These are phyloP conservation scores for Craspedostauros australis DNA, from an alignment of 108 stramenopile species.

Conservation along the genomic window DNA sequence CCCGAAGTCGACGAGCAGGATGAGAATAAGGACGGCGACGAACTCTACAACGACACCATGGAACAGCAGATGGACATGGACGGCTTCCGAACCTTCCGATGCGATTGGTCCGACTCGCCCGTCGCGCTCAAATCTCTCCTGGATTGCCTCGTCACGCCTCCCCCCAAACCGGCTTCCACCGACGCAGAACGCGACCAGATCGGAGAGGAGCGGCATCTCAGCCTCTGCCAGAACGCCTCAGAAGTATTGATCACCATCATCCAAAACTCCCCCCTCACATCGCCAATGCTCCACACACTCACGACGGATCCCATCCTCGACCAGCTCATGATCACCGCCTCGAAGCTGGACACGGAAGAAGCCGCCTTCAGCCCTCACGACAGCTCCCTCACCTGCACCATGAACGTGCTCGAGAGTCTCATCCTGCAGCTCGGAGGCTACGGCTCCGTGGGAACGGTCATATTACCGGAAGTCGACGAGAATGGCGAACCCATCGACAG, in stretches of 20 bases:
- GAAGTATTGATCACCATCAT: conserved; percentile 82
- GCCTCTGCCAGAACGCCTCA: conserved; percentile 57
- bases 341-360: conserved; percentile 18
- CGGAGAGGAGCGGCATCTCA: conserved; percentile 29
- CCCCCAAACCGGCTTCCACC: conserved; percentile 7
- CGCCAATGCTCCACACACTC: conserved; percentile 45
- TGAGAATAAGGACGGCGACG: conserved; percentile 33
- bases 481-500: conserved; percentile 2
- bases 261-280: conserved; percentile 72
- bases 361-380: conserved; percentile 56
- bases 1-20: conserved; percentile 25
- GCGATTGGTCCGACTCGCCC: conserved; percentile 57
- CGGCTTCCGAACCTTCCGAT: conserved; percentile 32
- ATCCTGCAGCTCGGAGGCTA: conserved; percentile 85
- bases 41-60: conserved; percentile 36
- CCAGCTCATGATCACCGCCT: conserved; percentile 40
- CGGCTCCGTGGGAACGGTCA: conserved; percentile 50
- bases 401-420: conserved; percentile 80
- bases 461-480: conserved; percentile 11
- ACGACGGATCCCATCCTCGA: conserved; percentile 52
- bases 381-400: conserved; percentile 61
- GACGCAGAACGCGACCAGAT: conserved; percentile 6
- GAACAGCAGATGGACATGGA: conserved; percentile 19
- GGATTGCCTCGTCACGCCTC: conserved; percentile 34
- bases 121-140: conserved; percentile 54